A percentile compares a stretch with the other conserved stretches of the same genome.
These are phyloP conservation scores for Poteriospumella lacustris DNA, from an alignment of 108 stramenopile species.

Conservation along the genomic window DNA sequence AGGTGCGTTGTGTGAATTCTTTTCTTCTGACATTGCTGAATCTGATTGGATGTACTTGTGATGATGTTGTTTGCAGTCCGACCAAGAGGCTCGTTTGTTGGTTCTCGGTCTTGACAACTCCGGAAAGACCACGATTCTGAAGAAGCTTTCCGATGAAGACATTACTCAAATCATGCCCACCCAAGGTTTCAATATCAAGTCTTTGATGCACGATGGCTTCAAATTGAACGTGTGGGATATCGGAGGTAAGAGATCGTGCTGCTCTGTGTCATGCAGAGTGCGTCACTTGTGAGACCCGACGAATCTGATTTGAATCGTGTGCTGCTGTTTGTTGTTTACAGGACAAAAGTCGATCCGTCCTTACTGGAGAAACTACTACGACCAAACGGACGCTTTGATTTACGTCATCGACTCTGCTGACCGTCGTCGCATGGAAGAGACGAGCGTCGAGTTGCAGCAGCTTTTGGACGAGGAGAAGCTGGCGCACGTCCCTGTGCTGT, in stretches of 20 bases:
- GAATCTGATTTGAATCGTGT: neutral
- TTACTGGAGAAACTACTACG: conserved; percentile 64
- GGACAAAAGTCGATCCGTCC: conserved; percentile 60
- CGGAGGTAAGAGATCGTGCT: conserved; percentile 40
- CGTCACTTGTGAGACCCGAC: too few relatives aligned
- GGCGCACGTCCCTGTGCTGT: conserved; percentile 54
- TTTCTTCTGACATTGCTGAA: neutral
- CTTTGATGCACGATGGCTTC: conserved; percentile 58
- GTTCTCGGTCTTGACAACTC: conserved; percentile 87
- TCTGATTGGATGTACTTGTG: neutral
- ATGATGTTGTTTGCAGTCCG: neutral
- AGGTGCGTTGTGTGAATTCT: neutral
- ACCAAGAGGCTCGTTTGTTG: conserved; percentile 56
- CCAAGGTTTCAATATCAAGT: conserved; percentile 70
- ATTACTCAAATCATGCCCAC: conserved; percentile 62
- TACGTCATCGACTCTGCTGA: conserved; percentile 53
- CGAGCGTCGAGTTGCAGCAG: conserved; percentile 46
- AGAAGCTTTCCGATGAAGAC: conserved; percentile 63
- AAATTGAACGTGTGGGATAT: conserved; percentile 72
- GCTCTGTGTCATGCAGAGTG: conserved; percentile 23
- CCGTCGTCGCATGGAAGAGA: conserved; percentile 49
- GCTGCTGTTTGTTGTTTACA: conserved; percentile 24
- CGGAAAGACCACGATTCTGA: conserved; percentile 85
- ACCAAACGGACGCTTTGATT: conserved; percentile 58
- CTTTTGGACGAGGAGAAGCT: conserved; percentile 50